A percentile compares a stretch with the other conserved stretches of the same genome.
phyloP scores from a whole-genome alignment of 2,329 filamentous ascomycete species.

The Dryadomyces quercivorus region DNA sequence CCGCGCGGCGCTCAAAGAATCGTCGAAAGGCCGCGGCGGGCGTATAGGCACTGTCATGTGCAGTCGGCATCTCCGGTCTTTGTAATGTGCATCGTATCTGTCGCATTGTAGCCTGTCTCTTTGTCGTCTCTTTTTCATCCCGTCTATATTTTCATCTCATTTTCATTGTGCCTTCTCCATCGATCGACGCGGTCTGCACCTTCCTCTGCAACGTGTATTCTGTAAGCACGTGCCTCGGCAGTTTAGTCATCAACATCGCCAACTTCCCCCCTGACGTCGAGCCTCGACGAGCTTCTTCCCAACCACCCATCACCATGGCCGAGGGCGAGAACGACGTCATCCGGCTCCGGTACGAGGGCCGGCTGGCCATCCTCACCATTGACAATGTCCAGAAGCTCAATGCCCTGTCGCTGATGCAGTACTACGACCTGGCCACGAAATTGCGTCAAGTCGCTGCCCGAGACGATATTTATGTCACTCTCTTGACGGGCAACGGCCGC shows the following conservation, averaged over 20 bases:
- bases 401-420: conserved; percentile 58
- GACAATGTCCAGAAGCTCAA: conserved; percentile 81
- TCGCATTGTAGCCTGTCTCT: background rate
- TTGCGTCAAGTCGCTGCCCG: conserved; percentile 67
- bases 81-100: too few species aligned
- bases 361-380: conserved; percentile 74
- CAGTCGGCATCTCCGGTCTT: too few species aligned
- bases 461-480: conserved; percentile 73
- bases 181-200: too few species aligned
- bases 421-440: conserved; percentile 63
- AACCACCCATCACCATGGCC: conserved; percentile 3
- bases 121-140: background rate
- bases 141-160: too few species aligned
- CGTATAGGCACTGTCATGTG: background rate
- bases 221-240: background rate
- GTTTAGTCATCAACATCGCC: background rate
- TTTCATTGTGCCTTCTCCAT: background rate
- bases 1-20: too few species aligned
- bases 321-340: conserved; percentile 24
- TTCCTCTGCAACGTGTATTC: too few species aligned
- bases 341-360: conserved; percentile 50
- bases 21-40: too few species aligned
- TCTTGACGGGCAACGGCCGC: conserved; percentile 72
- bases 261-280: background rate
- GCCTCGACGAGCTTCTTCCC: background rate